These are phyloP conservation scores for Penicillium sp. DNA, from an alignment of 2,329 filamentous ascomycete genomes.

Conservation along the genomic window DNA sequence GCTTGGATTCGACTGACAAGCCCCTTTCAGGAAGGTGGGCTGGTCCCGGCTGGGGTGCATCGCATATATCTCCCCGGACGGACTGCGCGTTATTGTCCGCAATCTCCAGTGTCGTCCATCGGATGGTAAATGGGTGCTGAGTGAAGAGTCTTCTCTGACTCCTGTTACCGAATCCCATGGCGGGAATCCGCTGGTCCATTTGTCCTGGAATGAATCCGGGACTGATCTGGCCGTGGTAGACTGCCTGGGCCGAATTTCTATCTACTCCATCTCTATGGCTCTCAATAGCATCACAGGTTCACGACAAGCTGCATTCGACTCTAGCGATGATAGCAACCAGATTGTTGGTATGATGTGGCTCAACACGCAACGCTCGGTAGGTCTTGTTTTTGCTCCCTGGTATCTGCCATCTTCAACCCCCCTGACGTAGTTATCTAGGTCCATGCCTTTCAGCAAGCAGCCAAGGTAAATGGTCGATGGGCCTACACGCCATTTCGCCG, in stretches of 20 bases:
- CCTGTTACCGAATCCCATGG: slow-evolving; percentile 61
- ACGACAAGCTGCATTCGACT: slow-evolving; percentile 64
- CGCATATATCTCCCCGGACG: slow-evolving; percentile 72
- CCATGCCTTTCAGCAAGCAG: slow-evolving; percentile 56
- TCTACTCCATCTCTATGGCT: slow-evolving; percentile 68
- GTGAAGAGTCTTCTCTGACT: slow-evolving; percentile 64
- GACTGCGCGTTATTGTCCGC: slow-evolving; percentile 66
- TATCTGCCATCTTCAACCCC: slow-evolving; percentile 3
- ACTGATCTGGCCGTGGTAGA: slow-evolving; percentile 84
- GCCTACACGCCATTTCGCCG: slow-evolving; percentile 66
- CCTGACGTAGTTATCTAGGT: slow-evolving; percentile 27
- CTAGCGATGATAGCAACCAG: slow-evolving; percentile 69
- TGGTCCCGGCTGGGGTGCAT: slow-evolving; percentile 90
- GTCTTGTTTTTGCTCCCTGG: slow-evolving; percentile 6
- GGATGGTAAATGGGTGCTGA: slow-evolving; percentile 72
- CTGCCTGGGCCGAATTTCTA: slow-evolving; percentile 69
- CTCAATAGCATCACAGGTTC: slow-evolving; percentile 68
- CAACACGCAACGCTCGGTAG: slow-evolving; percentile 53
- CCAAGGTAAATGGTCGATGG: slow-evolving; percentile 63
- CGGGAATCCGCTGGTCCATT: slow-evolving; percentile 68
- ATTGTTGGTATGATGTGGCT: slow-evolving; percentile 88
- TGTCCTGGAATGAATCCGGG: slow-evolving; percentile 75
- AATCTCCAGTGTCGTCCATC: slow-evolving; percentile 67
- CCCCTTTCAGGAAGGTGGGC: slow-evolving; percentile 64
- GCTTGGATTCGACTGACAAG: slow-evolving; percentile 23